Base-by-base conservation (phyloP, 345 rosid genomes). In the Diplotaxis tenuifolia region DNA sequence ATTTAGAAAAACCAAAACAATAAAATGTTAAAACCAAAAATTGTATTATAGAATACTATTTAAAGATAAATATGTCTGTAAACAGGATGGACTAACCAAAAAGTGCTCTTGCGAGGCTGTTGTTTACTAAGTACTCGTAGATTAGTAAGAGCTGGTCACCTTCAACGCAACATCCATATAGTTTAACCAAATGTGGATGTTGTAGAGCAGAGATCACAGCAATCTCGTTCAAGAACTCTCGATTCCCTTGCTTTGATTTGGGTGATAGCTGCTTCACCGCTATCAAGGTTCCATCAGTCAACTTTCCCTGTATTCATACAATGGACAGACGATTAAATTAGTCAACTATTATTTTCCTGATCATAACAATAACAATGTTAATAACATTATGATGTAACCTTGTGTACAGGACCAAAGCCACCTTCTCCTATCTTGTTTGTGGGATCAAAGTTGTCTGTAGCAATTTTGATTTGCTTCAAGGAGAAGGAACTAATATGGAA, bases 351-450 rank as follows among this genome's bases (percentile, higher is more conserved):
- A 16, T 50, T 8, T 16, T n/a, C 45, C 71, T 53, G n/a, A n/a
- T n/a, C n/a, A n/a, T n/a, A n/a, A n/a, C n/a, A 38, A 11, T 63
- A 34, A n/a, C 2, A 55, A 18, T 47, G 28, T 31, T 19, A 69
- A 34, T 18, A 0, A 45, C 19, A 49, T 40, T 70, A 42, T 65
- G 27, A 50, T 65, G 57, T 56, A n/a, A 87, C 89, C 92, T 84
- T 87, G 76, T 81, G 83, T n/a, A 85, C 92, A 42, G 89, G 84
- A 65, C 92, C 92, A 6, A 87, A 87, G 22, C 92, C 87, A 53
- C 92, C 92, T 78, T 87, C 88, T 27, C 89, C 89, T 7, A 87
- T 80, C 77, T 87, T 87, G 74, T 87, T 85, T 22, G 56, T 53
- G 6, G 57, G n/a, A 73, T 84, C 79, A 69, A 87, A 87, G 81